phyloP scores from a whole-genome alignment of 2,329 filamentous ascomycete species.

The Emmonsia crescens region DNA sequence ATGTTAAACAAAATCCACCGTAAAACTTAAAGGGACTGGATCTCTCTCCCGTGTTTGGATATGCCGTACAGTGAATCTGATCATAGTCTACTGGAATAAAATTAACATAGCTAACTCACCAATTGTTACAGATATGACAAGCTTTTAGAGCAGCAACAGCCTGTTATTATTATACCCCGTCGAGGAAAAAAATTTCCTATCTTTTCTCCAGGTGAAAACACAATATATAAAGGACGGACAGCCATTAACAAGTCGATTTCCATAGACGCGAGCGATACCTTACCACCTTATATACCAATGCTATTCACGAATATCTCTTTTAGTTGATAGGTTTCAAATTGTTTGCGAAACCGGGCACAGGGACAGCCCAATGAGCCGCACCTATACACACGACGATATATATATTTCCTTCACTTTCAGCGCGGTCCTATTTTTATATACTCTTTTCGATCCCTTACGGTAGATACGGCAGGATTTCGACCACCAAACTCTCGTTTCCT shows the following conservation, averaged over 20 bases:
- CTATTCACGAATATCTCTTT: neutral
- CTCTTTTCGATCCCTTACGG: too few relatives aligned
- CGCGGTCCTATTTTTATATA: too few relatives aligned
- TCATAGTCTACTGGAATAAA: neutral
- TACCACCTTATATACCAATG: neutral
- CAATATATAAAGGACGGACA: neutral
- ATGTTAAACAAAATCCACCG: conserved; percentile 16
- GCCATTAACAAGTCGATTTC: neutral
- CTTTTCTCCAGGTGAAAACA: neutral
- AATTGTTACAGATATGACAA: conserved; percentile 40
- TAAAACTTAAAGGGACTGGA: neutral
- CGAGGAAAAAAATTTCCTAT: neutral
- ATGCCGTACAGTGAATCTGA: neutral
- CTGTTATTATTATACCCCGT: neutral
- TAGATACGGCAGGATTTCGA: neutral
- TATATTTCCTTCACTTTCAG: neutral
- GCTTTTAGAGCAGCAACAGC: conserved; percentile 29
- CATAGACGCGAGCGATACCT: neutral
- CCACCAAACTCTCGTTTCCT: neutral
- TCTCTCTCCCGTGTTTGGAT: neutral
- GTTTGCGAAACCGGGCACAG: neutral
- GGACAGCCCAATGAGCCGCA: neutral
- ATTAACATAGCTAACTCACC: neutral
- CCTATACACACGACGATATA: neutral
- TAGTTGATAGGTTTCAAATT: neutral